Percentiles rank a stretch among this genome's conserved stretches.
phyloP scores from a whole-genome alignment of 768 basidiomycete species.

The Phallus indusiatus region DNA sequence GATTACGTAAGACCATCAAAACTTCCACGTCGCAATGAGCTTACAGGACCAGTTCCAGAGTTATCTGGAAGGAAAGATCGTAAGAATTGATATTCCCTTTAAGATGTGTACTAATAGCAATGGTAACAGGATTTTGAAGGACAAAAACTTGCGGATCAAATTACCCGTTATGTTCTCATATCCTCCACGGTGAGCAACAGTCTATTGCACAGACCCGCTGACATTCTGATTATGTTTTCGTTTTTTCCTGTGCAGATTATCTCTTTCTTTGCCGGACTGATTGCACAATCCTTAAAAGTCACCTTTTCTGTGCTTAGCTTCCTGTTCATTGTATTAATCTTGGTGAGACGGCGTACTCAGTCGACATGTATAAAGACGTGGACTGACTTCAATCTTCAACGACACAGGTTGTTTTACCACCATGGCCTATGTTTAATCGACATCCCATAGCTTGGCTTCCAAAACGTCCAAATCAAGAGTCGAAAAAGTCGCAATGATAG shows the following conservation, averaged over 20 bases:
- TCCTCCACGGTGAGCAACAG: constrained; percentile 30
- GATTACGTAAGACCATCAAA: too few species aligned
- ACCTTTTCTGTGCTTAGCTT: constrained; percentile 43
- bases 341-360: too few species aligned
- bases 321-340: constrained; percentile 28
- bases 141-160: constrained; percentile 42
- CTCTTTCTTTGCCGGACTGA: constrained; percentile 50
- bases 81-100: too few species aligned
- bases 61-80: too few species aligned
- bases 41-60: too few species aligned
- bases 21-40: too few species aligned
- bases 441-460: constrained; percentile 58
- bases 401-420: constrained; percentile 49
- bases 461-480: constrained; percentile 12
- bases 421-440: constrained; percentile 58
- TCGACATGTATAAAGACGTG: neutral
- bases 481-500: constrained; percentile 24
- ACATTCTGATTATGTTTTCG: neutral
- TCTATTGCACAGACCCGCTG: too few species aligned
- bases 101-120: too few species aligned
- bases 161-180: constrained; percentile 35
- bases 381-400: constrained; percentile 1
- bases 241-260: constrained; percentile 28
- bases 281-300: constrained; percentile 41
- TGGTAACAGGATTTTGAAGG: constrained; percentile 49